Percentiles rank a stretch among this genome's conserved stretches.
These are phyloP conservation scores for Tylopilus sp. DNA, from an alignment of 1,284 basidiomycete species.

Conservation along the genomic window DNA sequence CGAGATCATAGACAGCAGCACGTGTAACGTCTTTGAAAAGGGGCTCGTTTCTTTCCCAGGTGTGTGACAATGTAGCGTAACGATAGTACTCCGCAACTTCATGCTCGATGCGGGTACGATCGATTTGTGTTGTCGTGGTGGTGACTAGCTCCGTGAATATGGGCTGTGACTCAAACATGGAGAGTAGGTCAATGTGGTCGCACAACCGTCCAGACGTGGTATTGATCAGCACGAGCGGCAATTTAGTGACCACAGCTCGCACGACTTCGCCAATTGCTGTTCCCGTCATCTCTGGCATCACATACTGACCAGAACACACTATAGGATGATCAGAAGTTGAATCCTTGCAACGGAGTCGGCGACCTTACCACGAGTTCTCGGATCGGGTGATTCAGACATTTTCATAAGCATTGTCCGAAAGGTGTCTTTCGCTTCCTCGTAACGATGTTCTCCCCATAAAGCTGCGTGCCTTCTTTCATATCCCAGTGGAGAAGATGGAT, in stretches of 20 bases:
- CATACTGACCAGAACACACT: too few relatives aligned
- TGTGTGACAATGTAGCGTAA: constrained; percentile 25
- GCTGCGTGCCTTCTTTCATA: background rate
- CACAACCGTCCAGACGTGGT: constrained; percentile 8
- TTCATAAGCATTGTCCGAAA: background rate
- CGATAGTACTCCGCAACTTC: constrained; percentile 12
- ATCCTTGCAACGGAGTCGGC: too few relatives aligned
- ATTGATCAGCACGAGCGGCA: constrained; percentile 19
- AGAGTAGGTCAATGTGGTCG: background rate
- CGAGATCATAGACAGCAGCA: constrained; percentile 15
- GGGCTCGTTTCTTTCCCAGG: constrained; percentile 20
- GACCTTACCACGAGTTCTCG: background rate
- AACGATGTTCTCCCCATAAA: background rate
- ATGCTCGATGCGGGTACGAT: constrained; percentile 7
- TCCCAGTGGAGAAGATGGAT: background rate
- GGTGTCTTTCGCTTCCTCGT: background rate
- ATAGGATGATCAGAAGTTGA: too few relatives aligned
- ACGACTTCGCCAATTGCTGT: too few relatives aligned
- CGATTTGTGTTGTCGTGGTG: constrained; percentile 1
- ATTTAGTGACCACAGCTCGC: too few relatives aligned
- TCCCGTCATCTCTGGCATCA: too few relatives aligned
- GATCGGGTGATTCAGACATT: constrained; percentile 3
- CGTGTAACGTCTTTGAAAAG: constrained; percentile 3
- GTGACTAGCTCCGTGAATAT: constrained; percentile 12
- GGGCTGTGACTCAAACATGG: constrained; percentile 7